Evolutionary conservation across 2,329 filamentous ascomycete genomes (phyloP).

Genomic region (Dactylellina leptospora): DNA sequence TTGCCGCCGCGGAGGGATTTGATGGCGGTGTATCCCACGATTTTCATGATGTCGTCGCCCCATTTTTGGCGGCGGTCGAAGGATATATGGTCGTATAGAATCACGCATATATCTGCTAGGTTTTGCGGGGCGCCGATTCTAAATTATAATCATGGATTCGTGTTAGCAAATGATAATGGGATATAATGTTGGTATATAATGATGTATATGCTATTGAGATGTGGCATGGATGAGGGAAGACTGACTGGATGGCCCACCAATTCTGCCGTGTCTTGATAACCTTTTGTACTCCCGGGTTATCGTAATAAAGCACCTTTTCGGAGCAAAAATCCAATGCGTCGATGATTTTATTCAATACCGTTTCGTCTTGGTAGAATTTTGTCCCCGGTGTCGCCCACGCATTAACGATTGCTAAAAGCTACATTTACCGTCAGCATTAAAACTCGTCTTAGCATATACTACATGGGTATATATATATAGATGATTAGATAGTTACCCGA

Average conservation of each 20-base stretch:
- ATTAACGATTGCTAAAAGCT: constrained; percentile 9
- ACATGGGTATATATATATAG: neutral
- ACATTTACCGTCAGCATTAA: neutral
- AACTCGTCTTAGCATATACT: neutral
- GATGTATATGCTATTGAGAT: neutral
- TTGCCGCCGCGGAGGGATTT: constrained; percentile 34
- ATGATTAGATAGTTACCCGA: neutral
- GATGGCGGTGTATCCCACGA: constrained; percentile 19
- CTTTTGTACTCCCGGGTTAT: constrained; percentile 17
- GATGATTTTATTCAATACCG: constrained; percentile 20
- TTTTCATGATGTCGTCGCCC: constrained; percentile 18
- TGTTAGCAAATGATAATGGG: no score
- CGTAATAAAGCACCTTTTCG: constrained; percentile 5
- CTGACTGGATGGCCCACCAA: constrained; percentile 45
- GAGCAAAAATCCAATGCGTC: constrained; percentile 19
- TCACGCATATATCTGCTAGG: constrained; percentile 42
- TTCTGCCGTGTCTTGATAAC: constrained; percentile 17
- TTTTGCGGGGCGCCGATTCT: constrained; percentile 48
- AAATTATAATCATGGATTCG: neutral
- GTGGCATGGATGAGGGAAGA: neutral
- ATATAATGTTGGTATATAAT: neutral
- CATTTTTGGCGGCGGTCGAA: constrained; percentile 18
- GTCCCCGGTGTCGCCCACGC: constrained; percentile 35
- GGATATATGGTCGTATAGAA: constrained; percentile 41
- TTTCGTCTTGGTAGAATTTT: constrained; percentile 13